A percentile compares a stretch with the other conserved stretches of the same genome.
These are phyloP conservation scores for Plasmodium cynomolgi DNA, from an alignment of 169 alveolate species.

Conservation along the genomic window DNA sequence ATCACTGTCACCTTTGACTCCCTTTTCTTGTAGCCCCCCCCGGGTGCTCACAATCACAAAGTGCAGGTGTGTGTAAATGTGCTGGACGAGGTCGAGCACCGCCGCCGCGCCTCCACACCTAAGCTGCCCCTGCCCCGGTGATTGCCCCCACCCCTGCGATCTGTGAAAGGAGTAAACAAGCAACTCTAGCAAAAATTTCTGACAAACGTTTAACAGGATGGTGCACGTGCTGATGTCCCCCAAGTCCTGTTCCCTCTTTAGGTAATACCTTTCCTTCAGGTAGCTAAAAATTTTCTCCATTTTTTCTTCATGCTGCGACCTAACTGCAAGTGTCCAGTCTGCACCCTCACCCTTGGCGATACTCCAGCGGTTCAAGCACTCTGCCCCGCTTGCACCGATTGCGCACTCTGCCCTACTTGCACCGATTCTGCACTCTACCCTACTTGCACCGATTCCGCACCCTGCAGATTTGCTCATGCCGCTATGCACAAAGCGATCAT, in stretches of 20 bases:
- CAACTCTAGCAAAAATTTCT: constrained; percentile 8
- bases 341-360: neutral
- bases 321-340: neutral
- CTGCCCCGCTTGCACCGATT: neutral
- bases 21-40: neutral
- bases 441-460: no score
- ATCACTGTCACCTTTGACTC: neutral
- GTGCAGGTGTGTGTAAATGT: neutral
- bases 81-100: neutral
- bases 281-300: neutral
- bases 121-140: neutral
- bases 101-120: neutral
- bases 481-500: constrained; percentile 1
- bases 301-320: constrained; percentile 14
- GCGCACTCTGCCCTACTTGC: neutral
- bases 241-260: constrained; percentile 9
- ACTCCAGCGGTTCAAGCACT: neutral
- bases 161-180: constrained; percentile 6
- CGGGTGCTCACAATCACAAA: neutral
- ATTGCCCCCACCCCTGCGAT: neutral
- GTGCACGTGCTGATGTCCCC: constrained; percentile 32
- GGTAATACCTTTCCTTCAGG: constrained; percentile 28
- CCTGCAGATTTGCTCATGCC: neutral
- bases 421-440: neutral
- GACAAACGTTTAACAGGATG: constrained; percentile 31